Evolutionary conservation across 1,284 basidiomycete genomes (phyloP), one percentile per base, ranked within the genome.

Genomic region (Heterobasidion parviporum): DNA sequence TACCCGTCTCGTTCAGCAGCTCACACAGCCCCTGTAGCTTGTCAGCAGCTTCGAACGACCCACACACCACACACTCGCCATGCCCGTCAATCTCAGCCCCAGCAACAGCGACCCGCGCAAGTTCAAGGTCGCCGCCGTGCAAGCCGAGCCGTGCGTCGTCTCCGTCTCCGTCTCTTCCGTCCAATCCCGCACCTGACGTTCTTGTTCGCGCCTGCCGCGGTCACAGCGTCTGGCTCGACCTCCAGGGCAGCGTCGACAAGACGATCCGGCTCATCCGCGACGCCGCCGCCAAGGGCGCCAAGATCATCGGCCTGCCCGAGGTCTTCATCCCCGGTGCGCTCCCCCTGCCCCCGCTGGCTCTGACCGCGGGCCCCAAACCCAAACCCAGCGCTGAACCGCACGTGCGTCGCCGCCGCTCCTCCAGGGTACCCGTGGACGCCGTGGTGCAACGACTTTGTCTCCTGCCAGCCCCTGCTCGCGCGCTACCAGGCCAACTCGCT

Each of bases 301-400:
- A 52, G 50, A 36, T 52, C 36, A 38, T 52, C 34, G 50, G 34
- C 32, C 26, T 52, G 8, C 50, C 50, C 16, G 50, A 52, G 50
- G 12, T 52, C 14, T 52, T 36, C 36, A 26, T 26, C 26, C 26
- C 26, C 26, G 26, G 50, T 38, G 50, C 36, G 36, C 15, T 7
- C 20, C 35, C 16, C 33, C 33, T 7, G 14, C 12, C 9, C 35
- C 8, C 26, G n/a, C 8, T 10, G 33, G 8, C 4, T 5, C 41
- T 16, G 14, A 44, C 16, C 41, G 41, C 41, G 16, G 14, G 14
- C 41, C 12, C 16, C 3, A 44, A 44, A 12, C 10, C n/a, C n/a
- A n/a, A 43, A 10, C n/a, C 12, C n/a, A 10, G 10, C 41, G 41
- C 41, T 9, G 32, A 20, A 18, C 9, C 41, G 15, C 50, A 10